Evolutionary conservation across 2,329 filamentous ascomycete species (phyloP).

Genomic region (Fusarium nurragi): DNA sequence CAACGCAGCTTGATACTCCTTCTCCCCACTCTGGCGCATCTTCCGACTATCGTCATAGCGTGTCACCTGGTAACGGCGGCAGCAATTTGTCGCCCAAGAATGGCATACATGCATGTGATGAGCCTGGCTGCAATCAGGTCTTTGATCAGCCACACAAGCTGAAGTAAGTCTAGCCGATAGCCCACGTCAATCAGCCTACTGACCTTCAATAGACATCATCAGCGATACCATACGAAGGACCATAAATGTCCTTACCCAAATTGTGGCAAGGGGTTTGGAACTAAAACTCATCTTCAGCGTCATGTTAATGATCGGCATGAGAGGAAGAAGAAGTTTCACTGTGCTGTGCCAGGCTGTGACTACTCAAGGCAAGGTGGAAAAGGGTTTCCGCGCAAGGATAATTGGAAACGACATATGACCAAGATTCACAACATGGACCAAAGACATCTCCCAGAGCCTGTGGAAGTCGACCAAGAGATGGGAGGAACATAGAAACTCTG

Average conservation of each 20-base stretch:
- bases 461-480: slow-evolving; percentile 53
- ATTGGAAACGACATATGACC: slow-evolving; percentile 70
- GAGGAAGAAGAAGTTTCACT: slow-evolving; percentile 69
- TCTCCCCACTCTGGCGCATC: slow-evolving; percentile 52
- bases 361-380: slow-evolving; percentile 67
- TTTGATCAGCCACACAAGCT: slow-evolving; percentile 70
- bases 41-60: slow-evolving; percentile 51
- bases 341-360: slow-evolving; percentile 62
- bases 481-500: slow-evolving; percentile 28
- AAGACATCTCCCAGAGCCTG: slow-evolving; percentile 52
- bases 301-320: slow-evolving; percentile 70
- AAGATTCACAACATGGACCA: slow-evolving; percentile 64
- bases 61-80: slow-evolving; percentile 47
- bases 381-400: slow-evolving; percentile 69
- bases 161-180: slow-evolving; percentile 55
- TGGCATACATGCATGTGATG: slow-evolving; percentile 49
- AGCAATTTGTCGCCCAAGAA: slow-evolving; percentile 44
- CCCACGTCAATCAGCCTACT: neutral
- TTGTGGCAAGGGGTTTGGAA: slow-evolving; percentile 67
- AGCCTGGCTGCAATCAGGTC: slow-evolving; percentile 51
- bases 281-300: slow-evolving; percentile 69
- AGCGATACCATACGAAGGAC: slow-evolving; percentile 68
- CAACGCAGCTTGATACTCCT: slow-evolving; percentile 56
- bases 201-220: slow-evolving; percentile 60
- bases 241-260: slow-evolving; percentile 64